phyloP scores from a whole-genome alignment of 805 yeast genomes.

The Hanseniaspora opuntiae region DNA sequence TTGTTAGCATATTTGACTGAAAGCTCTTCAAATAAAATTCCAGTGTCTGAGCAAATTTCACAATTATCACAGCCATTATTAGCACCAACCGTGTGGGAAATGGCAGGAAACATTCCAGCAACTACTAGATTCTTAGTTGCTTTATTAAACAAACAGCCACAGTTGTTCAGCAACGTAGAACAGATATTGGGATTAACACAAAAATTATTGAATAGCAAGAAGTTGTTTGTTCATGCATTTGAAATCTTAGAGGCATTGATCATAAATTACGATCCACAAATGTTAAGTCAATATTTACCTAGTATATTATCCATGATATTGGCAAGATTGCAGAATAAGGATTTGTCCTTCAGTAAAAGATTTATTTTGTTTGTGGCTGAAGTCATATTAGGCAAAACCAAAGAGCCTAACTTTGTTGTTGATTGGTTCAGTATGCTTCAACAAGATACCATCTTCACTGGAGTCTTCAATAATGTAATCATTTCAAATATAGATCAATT shows the following conservation, averaged over 20 bases:
- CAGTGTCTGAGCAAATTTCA: constrained; percentile 52
- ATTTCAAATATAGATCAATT: constrained; percentile 32
- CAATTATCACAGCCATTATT: constrained; percentile 66
- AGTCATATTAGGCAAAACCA: constrained; percentile 33
- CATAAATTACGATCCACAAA: constrained; percentile 37
- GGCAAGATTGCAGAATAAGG: constrained; percentile 66
- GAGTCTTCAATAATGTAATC: constrained; percentile 30
- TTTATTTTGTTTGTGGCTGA: constrained; percentile 51
- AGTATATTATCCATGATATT: constrained; percentile 66
- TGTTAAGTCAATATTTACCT: constrained; percentile 42
- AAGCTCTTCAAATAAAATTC: constrained; percentile 32
- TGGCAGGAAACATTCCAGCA: constrained; percentile 85
- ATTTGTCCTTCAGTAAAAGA: constrained; percentile 66
- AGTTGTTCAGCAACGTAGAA: constrained; percentile 35
- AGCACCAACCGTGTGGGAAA: constrained; percentile 89
- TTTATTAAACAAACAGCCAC: constrained; percentile 34
- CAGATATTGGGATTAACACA: constrained; percentile 95
- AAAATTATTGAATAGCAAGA: constrained; percentile 71
- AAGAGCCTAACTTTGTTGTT: constrained; percentile 39
- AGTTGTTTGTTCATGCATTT: constrained; percentile 70
- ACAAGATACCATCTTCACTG: constrained; percentile 38
- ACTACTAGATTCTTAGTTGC: constrained; percentile 66
- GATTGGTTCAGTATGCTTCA: constrained; percentile 64
- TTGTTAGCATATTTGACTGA: constrained; percentile 70
- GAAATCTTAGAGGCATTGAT: constrained; percentile 67